These are phyloP conservation scores for Kwoniella mangroviensis DNA, from an alignment of 768 basidiomycete genomes.

Conservation along the genomic window DNA sequence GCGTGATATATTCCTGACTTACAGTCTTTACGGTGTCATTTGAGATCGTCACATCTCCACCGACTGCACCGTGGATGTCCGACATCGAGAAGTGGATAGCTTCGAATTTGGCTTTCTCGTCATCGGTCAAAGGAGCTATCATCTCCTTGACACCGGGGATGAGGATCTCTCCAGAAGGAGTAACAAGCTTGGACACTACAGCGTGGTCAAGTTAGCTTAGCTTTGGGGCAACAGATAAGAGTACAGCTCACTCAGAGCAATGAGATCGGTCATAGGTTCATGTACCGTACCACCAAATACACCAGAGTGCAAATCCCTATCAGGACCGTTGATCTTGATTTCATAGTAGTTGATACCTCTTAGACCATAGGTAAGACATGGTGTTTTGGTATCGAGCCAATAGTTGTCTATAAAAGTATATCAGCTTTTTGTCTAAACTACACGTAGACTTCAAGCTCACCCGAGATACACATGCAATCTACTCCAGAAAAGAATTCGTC, in stretches of 20 bases:
- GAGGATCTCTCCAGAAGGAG: constrained; percentile 76
- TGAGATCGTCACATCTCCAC: constrained; percentile 74
- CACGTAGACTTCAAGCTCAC: constrained; percentile 27
- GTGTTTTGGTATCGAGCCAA: constrained; percentile 66
- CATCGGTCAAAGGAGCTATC: constrained; percentile 72
- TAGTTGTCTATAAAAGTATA: constrained; percentile 74
- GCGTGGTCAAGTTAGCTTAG: constrained; percentile 18
- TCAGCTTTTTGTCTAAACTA: constrained; percentile 3
- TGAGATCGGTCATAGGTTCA: constrained; percentile 89
- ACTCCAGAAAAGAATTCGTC: constrained; percentile 81
- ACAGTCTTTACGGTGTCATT: constrained; percentile 69
- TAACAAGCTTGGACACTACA: constrained; percentile 77
- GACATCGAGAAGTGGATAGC: constrained; percentile 68
- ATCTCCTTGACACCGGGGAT: constrained; percentile 87
- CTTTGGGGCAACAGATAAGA: background rate
- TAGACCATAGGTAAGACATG: constrained; percentile 75
- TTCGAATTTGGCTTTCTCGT: constrained; percentile 77
- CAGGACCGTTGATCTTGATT: constrained; percentile 79
- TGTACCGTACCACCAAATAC: constrained; percentile 58
- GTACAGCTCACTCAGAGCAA: constrained; percentile 63
- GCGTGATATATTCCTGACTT: constrained; percentile 14
- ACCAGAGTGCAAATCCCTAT: constrained; percentile 87
- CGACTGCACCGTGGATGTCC: constrained; percentile 77
- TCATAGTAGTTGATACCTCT: constrained; percentile 88
- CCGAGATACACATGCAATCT: constrained; percentile 85